A percentile compares a stretch with the other conserved stretches of the same genome.
Conservation (phyloP, 169 alveolate species). For the Eimeria acervulina region DNA sequence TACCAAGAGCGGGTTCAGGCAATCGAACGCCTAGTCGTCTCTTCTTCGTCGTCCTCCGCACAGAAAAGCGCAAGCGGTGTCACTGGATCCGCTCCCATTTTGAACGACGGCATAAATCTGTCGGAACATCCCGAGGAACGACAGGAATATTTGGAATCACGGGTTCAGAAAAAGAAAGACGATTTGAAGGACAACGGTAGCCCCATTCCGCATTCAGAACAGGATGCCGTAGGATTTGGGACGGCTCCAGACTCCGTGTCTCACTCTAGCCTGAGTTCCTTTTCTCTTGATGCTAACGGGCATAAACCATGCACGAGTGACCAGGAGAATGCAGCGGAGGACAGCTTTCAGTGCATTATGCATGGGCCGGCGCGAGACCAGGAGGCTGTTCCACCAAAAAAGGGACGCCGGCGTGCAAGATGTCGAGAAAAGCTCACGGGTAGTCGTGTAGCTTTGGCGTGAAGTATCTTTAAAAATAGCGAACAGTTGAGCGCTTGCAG, state of each 20-base stretch:
- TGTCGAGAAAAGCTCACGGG: slow-evolving; percentile 11
- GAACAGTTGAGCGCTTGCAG: too few species aligned
- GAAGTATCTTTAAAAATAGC: not conserved
- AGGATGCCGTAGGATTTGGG: not conserved
- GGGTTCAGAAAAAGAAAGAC: not conserved
- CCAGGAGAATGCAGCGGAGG: not conserved
- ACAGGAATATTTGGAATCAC: not conserved
- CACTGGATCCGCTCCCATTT: not conserved
- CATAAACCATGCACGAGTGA: slow-evolving; percentile 9
- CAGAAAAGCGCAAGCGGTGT: not conserved
- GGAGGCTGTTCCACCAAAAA: not conserved
- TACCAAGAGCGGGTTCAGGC: slow-evolving; percentile 48
- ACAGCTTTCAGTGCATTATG: not conserved
- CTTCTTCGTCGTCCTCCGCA: not conserved
- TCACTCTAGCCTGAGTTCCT: not conserved
- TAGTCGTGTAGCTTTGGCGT: slow-evolving; percentile 56
- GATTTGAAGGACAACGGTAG: not conserved
- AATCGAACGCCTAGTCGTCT: slow-evolving; percentile 32
- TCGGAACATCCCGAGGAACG: not conserved
- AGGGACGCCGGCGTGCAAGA: not conserved
- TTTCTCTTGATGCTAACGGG: not conserved
- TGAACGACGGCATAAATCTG: not conserved
- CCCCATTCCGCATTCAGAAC: not conserved
- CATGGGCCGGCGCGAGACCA: not conserved
- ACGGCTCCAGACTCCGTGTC: not conserved